These are phyloP conservation scores for Cladorrhinum sp. DNA, from an alignment of 2,329 filamentous ascomycete genomes.

Conservation along the genomic window DNA sequence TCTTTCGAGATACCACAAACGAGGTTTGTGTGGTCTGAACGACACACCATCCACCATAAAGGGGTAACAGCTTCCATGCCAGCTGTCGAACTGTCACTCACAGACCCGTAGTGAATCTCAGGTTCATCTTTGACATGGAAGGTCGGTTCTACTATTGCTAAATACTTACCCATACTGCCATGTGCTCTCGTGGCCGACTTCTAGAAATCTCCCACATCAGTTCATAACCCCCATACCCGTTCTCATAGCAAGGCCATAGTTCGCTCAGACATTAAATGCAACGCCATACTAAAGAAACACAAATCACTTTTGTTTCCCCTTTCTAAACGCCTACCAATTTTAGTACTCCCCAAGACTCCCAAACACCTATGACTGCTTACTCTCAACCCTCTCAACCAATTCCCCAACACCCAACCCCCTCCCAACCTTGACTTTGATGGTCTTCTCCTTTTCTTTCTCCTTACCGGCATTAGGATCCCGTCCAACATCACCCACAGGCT, in stretches of 20 bases:
- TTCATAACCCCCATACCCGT: too few species aligned
- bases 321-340: not conserved
- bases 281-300: not conserved
- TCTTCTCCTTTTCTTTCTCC: constrained; percentile 50
- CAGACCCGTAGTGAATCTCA: too few species aligned
- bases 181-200: too few species aligned
- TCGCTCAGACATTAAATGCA: not conserved
- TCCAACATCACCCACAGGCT: constrained; percentile 66
- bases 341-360: not conserved
- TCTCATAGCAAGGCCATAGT: not conserved
- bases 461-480: constrained; percentile 37
- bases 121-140: too few species aligned
- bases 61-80: too few species aligned
- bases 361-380: constrained; percentile 38
- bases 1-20: too few species aligned
- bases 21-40: too few species aligned
- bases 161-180: too few species aligned
- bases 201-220: too few species aligned
- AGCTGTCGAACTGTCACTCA: too few species aligned
- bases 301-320: not conserved
- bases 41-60: too few species aligned
- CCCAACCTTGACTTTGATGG: constrained; percentile 83
- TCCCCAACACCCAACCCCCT: constrained; percentile 74
- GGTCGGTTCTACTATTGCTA: too few species aligned
- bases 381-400: constrained; percentile 69